Base-by-base conservation (phyloP, 805 yeast genomes). In the Saturnispora dispora region DNA sequence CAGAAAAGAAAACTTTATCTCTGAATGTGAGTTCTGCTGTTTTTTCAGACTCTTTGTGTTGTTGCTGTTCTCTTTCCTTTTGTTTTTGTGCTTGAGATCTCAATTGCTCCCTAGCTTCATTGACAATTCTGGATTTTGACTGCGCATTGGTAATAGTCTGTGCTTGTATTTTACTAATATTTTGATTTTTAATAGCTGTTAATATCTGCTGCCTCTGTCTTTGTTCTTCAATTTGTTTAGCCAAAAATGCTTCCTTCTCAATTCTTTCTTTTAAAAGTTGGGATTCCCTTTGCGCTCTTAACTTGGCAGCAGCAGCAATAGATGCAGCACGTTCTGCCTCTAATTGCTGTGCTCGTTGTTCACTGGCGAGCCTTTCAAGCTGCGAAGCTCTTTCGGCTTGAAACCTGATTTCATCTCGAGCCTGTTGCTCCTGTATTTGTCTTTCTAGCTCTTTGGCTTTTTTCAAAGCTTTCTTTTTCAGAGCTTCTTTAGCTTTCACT, bases 1-100 rank as follows among this genome's bases (percentile, higher is more conserved):
- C 57, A 6, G 64, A 60, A 23, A 65, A 61, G 40, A 67, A 57
- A 3, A 55, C 42, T 10, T 54, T 47, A 37, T 63, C 68, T 45
- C 57, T 52, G 1, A 42, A 36, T 6, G 48, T 46, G 8, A 52
- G 28, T n/a, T 55, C 50, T 10, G 50, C 15, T 7, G 36, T 41
- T 36, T 54, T 25, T 28, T 49, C 36, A 2, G 28, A 33, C 6
- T 52, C 39, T 3, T 48, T 25, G 17, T 52, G 45, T 10, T 47
- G 45, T 35, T 48, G 27, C 25, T 49, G 43, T 25, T 45, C 13
- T 15, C 50, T 30, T 27, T 52, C 50, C 23, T 45, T 41, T 25
- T 48, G 43, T n/a, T 51, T 45, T 43, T 42, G 41, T 1, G 46
- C 52, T 9, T 40, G 33, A 3, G 30, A 33, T 36, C 43, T 49